These are phyloP conservation scores for Candida dubliniensis DNA, from an alignment of 1,139 yeast species.

Conservation along the genomic window DNA sequence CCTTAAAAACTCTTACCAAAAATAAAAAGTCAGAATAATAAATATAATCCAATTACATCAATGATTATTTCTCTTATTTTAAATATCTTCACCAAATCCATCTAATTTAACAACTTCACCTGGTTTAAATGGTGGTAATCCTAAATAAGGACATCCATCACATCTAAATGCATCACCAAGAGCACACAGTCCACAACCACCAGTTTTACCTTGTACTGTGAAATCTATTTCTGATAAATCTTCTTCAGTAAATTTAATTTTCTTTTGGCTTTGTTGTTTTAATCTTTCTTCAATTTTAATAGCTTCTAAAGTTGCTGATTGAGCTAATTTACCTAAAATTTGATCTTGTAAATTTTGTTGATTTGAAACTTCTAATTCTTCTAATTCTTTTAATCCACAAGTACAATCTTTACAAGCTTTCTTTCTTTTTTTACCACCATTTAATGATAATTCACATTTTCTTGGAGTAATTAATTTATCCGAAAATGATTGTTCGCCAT, in stretches of 20 bases:
- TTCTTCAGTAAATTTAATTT: conserved; percentile 59
- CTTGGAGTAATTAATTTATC: conserved; percentile 46
- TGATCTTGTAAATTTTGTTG: conserved; percentile 49
- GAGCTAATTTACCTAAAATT: conserved; percentile 49
- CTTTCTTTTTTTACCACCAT: conserved; percentile 63
- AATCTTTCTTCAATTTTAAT: conserved; percentile 52
- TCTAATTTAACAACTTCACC: conserved; percentile 72
- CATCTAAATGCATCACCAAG: conserved; percentile 98
- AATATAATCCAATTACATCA: not conserved
- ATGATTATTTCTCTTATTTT: conserved; percentile 6
- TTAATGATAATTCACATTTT: conserved; percentile 43
- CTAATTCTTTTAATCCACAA: conserved; percentile 88
- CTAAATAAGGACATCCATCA: conserved; percentile 96
- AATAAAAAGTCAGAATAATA: not conserved
- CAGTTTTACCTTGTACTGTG: conserved; percentile 90
- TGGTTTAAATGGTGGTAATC: conserved; percentile 96
- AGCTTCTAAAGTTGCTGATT: conserved; percentile 55
- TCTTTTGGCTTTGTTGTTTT: conserved; percentile 20
- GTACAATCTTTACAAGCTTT: conserved; percentile 97
- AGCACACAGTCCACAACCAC: conserved; percentile 97
- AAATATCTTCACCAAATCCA: conserved; percentile 51
- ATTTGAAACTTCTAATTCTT: conserved; percentile 53
- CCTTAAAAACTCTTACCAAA: not conserved
- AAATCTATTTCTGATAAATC: conserved; percentile 89
- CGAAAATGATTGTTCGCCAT: conserved; percentile 1